Percentiles rank a stretch among this genome's conserved stretches.
Evolutionary conservation across 352 stramenopile genomes (phyloP).

Genomic region (Phytophthora parvispora): DNA sequence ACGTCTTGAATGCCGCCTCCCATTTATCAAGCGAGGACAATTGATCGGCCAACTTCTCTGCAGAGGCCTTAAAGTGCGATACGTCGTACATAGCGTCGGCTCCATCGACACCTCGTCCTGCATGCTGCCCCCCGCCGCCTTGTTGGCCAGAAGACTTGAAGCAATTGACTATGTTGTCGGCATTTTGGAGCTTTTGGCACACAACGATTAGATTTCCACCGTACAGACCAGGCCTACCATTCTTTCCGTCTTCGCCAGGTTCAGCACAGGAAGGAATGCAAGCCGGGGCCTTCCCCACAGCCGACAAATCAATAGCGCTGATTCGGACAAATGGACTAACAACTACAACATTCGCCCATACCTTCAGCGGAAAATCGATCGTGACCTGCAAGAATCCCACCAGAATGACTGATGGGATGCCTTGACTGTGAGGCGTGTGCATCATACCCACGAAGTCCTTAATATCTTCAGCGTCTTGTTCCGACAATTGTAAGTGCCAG

Average conservation of each 20-base stretch:
- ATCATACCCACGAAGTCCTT: conserved; percentile 1
- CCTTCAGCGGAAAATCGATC: neutral
- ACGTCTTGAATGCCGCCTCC: neutral
- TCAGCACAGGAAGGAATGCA: neutral
- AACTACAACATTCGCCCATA: conserved; percentile 8
- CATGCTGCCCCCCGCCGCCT: conserved; percentile 8
- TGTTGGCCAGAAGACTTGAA: conserved; percentile 4
- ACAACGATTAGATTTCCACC: neutral
- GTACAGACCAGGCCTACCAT: neutral
- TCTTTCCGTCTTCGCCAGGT: neutral
- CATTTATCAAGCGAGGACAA: neutral
- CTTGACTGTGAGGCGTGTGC: neutral
- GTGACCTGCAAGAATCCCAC: neutral
- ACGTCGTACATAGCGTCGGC: neutral
- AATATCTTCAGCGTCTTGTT: neutral
- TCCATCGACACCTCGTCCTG: neutral
- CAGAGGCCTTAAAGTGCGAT: neutral
- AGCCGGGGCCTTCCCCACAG: neutral
- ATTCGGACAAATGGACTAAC: conserved; percentile 1
- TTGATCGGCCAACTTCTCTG: neutral
- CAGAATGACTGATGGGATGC: conserved; percentile 3
- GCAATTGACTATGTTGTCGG: neutral
- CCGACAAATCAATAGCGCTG: neutral
- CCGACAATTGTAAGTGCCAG: conserved; percentile 2
- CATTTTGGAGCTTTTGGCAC: neutral